Conservation (phyloP, 1,139 yeast species). For the Magnusiomyces paraingens region DNA sequence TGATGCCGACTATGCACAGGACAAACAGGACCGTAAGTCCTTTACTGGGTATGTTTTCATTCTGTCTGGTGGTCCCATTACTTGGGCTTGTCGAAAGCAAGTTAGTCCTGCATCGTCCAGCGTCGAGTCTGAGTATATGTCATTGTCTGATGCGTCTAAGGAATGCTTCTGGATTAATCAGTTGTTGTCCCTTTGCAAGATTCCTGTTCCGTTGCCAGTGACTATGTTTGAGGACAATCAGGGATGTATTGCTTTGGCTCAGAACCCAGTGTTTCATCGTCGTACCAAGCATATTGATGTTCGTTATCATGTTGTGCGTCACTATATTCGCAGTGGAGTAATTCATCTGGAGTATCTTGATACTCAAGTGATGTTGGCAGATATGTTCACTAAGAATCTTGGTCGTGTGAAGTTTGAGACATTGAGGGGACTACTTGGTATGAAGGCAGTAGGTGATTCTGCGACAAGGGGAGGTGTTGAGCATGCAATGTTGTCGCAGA, state of each 20-base stretch:
- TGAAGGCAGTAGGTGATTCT: too few relatives aligned
- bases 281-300: slow-evolving; percentile 4
- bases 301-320: neutral
- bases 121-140: slow-evolving; percentile 8
- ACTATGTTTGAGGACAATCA: slow-evolving; percentile 19
- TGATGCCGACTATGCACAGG: slow-evolving; percentile 1
- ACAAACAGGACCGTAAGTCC: slow-evolving; percentile 8
- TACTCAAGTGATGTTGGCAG: slow-evolving; percentile 2
- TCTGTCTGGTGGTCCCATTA: slow-evolving; percentile 16
- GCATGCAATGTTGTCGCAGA: too few relatives aligned
- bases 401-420: neutral
- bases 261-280: slow-evolving; percentile 15
- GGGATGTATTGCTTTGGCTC: slow-evolving; percentile 17
- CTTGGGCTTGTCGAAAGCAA: slow-evolving; percentile 15
- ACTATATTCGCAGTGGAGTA: neutral
- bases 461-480: too few relatives aligned
- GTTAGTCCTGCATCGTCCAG: neutral
- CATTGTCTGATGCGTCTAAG: slow-evolving; percentile 3
- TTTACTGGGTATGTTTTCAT: slow-evolving; percentile 18
- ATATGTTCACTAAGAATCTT: slow-evolving; percentile 2
- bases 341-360: neutral
- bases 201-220: neutral
- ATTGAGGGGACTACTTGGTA: too few relatives aligned
- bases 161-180: neutral
- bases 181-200: too few relatives aligned